Evolutionary conservation across 192 early-diverging fungal genomes (phyloP).

Genomic region (Backusella mclennaniae): DNA sequence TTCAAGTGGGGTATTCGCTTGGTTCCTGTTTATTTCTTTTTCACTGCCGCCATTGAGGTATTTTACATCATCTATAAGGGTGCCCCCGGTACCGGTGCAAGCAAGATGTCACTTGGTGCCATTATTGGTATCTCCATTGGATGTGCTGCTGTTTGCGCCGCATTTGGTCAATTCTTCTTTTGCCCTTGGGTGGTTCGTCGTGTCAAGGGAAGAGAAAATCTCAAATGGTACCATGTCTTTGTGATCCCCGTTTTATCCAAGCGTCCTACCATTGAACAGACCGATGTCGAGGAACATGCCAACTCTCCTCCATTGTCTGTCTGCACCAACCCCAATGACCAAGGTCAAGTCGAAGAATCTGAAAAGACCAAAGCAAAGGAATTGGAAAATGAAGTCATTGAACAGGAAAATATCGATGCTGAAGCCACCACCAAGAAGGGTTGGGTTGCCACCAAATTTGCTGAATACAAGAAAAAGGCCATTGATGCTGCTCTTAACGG

Average conservation of each 20-base stretch:
- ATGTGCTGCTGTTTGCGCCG: constrained; percentile 49
- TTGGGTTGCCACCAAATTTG: not conserved
- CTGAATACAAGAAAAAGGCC: constrained; percentile 21
- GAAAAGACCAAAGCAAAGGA: constrained; percentile 13
- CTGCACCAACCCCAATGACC: not conserved
- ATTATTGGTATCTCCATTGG: constrained; percentile 65
- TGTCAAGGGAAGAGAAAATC: constrained; percentile 60
- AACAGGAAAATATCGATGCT: not conserved
- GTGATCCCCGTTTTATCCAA: constrained; percentile 57
- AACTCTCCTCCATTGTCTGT: constrained; percentile 14
- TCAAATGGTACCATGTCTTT: constrained; percentile 74
- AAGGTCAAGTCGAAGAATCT: not conserved
- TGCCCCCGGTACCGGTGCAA: constrained; percentile 48
- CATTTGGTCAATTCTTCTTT: constrained; percentile 64
- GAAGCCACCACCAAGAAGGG: not conserved
- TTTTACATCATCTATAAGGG: constrained; percentile 78
- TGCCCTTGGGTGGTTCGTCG: constrained; percentile 64
- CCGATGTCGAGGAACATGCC: not conserved
- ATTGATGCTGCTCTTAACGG: constrained; percentile 34
- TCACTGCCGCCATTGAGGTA: constrained; percentile 59
- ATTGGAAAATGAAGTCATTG: not conserved
- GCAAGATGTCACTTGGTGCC: constrained; percentile 41
- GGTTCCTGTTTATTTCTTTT: constrained; percentile 70
- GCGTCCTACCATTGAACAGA: constrained; percentile 40
- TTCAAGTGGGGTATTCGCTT: constrained; percentile 65